phyloP scores from a whole-genome alignment of 768 basidiomycete genomes.

The Macrolepiota albuminosa region DNA sequence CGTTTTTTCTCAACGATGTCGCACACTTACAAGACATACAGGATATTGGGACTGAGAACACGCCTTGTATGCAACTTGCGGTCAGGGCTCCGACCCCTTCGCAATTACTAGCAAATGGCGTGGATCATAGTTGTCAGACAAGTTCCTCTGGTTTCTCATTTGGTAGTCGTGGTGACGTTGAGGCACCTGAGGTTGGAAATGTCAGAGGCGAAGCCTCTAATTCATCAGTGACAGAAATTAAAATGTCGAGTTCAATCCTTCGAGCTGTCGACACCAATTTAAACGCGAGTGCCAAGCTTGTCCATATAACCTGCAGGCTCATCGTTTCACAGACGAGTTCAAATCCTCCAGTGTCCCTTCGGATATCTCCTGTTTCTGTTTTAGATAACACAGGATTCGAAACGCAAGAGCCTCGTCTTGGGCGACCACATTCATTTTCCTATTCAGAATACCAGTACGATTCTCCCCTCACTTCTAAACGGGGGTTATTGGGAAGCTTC shows the following conservation, averaged over 20 bases:
- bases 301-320: neutral
- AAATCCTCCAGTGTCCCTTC: neutral
- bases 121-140: neutral
- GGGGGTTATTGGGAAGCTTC: neutral
- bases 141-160: neutral
- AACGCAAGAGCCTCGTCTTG: neutral
- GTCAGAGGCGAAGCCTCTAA: neutral
- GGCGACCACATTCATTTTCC: neutral
- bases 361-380: neutral
- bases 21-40: neutral
- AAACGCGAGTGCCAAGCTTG: neutral
- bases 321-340: neutral
- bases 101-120: neutral
- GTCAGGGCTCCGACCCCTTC: neutral
- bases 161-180: neutral
- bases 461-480: neutral
- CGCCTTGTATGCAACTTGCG: neutral
- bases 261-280: neutral
- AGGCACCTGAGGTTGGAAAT: neutral
- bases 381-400: neutral
- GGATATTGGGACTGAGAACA: no score
- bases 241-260: neutral
- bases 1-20: neutral
- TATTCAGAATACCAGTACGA: neutral
- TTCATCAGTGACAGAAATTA: neutral